phyloP scores from a whole-genome alignment of 1,284 basidiomycete species.

The Papiliotrema nemorosa region DNA sequence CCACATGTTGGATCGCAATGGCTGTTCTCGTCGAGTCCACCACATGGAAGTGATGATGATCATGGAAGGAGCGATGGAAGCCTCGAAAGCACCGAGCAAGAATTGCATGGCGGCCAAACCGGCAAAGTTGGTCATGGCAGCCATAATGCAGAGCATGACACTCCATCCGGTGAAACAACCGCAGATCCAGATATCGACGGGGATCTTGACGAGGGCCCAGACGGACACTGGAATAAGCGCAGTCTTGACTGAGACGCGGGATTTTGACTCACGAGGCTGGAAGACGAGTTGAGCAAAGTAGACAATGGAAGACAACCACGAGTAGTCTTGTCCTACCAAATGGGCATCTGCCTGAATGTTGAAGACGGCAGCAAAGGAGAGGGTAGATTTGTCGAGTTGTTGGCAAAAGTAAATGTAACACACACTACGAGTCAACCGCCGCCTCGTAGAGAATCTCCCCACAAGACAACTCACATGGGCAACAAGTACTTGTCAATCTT shows the following conservation, averaged over 20 bases:
- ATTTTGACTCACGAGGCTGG: constrained; percentile 23
- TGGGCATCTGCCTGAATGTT: constrained; percentile 19
- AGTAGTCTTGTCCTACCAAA: constrained; percentile 25
- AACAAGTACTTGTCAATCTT: background rate
- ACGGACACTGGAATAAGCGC: constrained; percentile 15
- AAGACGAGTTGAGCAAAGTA: constrained; percentile 39
- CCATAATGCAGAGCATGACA: constrained; percentile 17
- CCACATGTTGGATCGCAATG: constrained; percentile 23
- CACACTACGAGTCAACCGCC: background rate
- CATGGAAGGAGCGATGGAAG: constrained; percentile 24
- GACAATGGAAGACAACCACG: constrained; percentile 32
- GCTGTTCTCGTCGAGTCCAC: constrained; percentile 38
- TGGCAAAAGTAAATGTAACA: constrained; percentile 32
- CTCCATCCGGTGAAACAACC: constrained; percentile 29
- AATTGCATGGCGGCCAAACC: constrained; percentile 27
- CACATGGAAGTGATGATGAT: constrained; percentile 30
- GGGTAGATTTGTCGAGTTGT: constrained; percentile 32
- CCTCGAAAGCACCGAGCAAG: constrained; percentile 31
- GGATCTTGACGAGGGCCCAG: constrained; percentile 28
- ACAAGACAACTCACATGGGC: background rate
- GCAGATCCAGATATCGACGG: constrained; percentile 30
- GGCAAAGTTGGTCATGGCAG: constrained; percentile 19
- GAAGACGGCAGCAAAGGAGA: constrained; percentile 31
- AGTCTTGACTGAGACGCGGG: background rate
- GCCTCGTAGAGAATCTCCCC: background rate